phyloP scores from a whole-genome alignment of 2,329 filamentous ascomycete genomes.

The Botrytis porri region DNA sequence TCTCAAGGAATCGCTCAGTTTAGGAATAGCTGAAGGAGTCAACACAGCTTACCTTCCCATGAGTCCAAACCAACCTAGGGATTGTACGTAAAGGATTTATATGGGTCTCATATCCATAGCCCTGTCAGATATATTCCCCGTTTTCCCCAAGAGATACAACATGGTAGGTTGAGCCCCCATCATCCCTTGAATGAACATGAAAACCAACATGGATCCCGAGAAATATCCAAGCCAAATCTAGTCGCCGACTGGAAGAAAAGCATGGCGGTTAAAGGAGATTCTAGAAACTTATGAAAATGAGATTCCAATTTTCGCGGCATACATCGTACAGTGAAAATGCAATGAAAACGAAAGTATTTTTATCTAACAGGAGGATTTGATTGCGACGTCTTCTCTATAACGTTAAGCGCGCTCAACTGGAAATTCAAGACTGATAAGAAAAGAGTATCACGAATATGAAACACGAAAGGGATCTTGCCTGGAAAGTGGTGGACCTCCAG shows the following conservation, averaged over 20 bases:
- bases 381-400: background rate
- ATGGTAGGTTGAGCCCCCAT: background rate
- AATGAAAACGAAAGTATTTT: background rate
- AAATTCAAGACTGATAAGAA: background rate
- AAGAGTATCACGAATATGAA: background rate
- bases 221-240: background rate
- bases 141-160: background rate
- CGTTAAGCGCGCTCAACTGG: background rate
- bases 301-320: background rate
- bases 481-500: background rate
- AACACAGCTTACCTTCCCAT: background rate
- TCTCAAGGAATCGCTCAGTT: background rate
- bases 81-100: conserved; percentile 1
- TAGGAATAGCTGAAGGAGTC: background rate
- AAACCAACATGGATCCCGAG: background rate
- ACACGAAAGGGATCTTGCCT: background rate
- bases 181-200: background rate
- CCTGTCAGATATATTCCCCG: background rate
- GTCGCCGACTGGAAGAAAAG: background rate
- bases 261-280: background rate
- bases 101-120: background rate
- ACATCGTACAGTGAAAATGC: too few relatives aligned
- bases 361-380: background rate
- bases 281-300: background rate
- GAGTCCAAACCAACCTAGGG: background rate